Base-by-base conservation (phyloP, 164 flowering plant species). In the Buxus sempervirens region DNA sequence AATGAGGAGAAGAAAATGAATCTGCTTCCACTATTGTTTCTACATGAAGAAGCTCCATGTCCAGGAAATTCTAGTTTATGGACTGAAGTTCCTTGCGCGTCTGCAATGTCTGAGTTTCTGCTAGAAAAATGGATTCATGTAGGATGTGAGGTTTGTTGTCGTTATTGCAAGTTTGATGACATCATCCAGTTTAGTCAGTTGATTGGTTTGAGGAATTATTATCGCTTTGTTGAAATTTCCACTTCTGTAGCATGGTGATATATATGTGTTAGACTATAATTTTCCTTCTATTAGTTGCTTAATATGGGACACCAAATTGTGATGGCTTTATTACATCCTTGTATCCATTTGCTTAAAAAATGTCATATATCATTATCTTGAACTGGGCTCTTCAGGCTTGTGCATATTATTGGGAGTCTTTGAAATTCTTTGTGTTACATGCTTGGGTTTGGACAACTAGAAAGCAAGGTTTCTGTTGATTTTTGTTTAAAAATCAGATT, bases 61-160 rank as follows among this genome's bases (percentile, higher is more conserved):
- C 66, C 68, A 32, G 64, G 53, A 10, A 38, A 65, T 54, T 58
- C 72, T 10, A 54, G 66, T 72, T 75, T 76, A 2, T 75, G 54
- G 83, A 61, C 49, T 22, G 79, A 78, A 68, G 65, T 72, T 65
- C 80, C 80, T 7, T 75, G 71, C 71, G 77, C 71, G 51, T 75
- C 80, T 19, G 54, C 78, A 0, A 79, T 76, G 41, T 32, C 25
- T 20, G 88, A 82, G 71, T 77, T 78, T 70, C 84, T 87, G 45
- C 21, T 79, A 20, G 79, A 75, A 36, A 84, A 79, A 80, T 91
- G 95, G 97, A 78, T 86, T 72, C 97, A 91, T 73, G 72, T 91
- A 68, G 93, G 91, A 71, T 89, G 88, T 54, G 85, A 88, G 97
- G 97, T 91, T 77, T 63, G 61, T 74, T 27, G 5, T 60, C 42